Evolutionary conservation across 352 stramenopile species (phyloP).

Genomic region (Globisporangium irregulare): DNA sequence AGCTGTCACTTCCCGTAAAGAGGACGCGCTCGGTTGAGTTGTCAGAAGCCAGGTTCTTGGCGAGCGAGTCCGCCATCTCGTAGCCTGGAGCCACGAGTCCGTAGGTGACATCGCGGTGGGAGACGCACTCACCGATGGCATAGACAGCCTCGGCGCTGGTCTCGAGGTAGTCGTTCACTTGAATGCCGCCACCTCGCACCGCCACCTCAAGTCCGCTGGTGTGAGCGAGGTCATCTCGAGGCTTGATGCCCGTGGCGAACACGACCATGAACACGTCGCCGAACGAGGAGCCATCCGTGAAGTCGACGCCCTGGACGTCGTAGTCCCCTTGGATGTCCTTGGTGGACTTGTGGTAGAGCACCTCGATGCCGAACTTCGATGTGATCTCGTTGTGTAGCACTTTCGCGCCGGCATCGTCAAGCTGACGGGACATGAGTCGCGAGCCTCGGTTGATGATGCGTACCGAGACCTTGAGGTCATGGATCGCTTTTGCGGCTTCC

Average conservation of each 20-base stretch:
- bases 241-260: conserved; percentile 89
- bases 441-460: conserved; percentile 91
- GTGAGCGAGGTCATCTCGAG: conserved; percentile 85
- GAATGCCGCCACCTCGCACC: conserved; percentile 75
- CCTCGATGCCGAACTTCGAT: conserved; percentile 72
- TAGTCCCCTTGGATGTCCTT: conserved; percentile 50
- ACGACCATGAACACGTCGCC: conserved; percentile 92
- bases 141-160: conserved; percentile 80
- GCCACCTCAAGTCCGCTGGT: conserved; percentile 62
- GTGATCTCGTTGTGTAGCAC: conserved; percentile 90
- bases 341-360: conserved; percentile 88
- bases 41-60: conserved; percentile 66
- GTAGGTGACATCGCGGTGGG: conserved; percentile 91
- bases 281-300: conserved; percentile 75
- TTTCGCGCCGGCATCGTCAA: conserved; percentile 89
- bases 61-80: conserved; percentile 87
- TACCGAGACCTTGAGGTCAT: conserved; percentile 85
- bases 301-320: conserved; percentile 65
- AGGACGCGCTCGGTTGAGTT: conserved; percentile 27
- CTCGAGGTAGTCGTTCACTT: conserved; percentile 86
- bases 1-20: conserved; percentile 88
- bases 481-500: conserved; percentile 86
- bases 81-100: conserved; percentile 92
- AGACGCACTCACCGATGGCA: conserved; percentile 89
- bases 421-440: conserved; percentile 92